Base-by-base conservation (phyloP, 257 asterid genomes). In the Nemophila menziesii region DNA sequence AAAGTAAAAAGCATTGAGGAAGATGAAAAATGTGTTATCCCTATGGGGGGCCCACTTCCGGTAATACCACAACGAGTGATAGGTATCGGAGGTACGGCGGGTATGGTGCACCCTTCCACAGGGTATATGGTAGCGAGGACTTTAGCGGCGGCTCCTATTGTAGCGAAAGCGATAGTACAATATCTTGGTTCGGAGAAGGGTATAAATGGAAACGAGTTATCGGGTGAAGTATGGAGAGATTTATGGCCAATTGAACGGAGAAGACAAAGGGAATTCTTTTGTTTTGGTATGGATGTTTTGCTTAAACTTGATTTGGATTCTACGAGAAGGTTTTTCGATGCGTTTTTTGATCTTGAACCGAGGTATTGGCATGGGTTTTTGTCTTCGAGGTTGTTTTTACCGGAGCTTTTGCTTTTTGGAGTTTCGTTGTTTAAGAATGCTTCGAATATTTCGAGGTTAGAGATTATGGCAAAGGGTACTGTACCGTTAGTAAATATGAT, bases 81-180 rank as follows among this genome's bases (percentile, higher is more conserved):
- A 2, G 95, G 98, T 55, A 84, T 85, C 10, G 99, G 99, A 4
- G 99, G 99, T 29, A 90, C 99, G 11, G 94, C 96, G 0, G 99
- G 96, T n/a, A 85, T 90, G 99, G 99, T 90, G 59, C 99, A 85
- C 48, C 99, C 99, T 13, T 85, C 99, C 8, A 90, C 99, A 0
- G 99, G 99, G 18, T 90, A 85, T 55, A 90, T 90, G 99, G 99
- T 90, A 23, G 94, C 99, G n/a, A 54, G 99, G 66, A 90, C 99
- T 42, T 57, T 90, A 24, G 99, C 98, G 14, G 95, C 95, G 16
- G 95, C 98, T 21, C 98, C 95, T 0, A 33, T 84, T 8, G 92
- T 89, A 2, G 98, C 98, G 16, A 70, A 65, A 58, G 92, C 96
- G 24, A 80, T 89, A 12, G 82, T 89, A 26, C 74, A 59, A 27